A percentile compares a stretch with the other conserved stretches of the same genome.
Conservation (phyloP, 768 basidiomycete genomes). For the Kwoniella mangroviensis region DNA sequence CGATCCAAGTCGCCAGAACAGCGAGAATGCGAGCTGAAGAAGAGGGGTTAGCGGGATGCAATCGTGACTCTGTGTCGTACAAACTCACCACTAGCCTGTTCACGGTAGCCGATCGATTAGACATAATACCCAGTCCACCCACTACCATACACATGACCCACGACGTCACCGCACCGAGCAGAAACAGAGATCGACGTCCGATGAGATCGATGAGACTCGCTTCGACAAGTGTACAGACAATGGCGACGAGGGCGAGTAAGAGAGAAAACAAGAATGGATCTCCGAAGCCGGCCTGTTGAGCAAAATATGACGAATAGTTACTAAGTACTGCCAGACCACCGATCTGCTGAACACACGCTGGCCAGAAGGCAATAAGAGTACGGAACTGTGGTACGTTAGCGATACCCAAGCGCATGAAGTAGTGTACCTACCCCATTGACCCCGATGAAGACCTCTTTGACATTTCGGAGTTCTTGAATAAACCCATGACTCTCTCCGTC, state of each 20-base stretch:
- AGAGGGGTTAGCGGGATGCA: background rate
- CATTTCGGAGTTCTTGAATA: slow-evolving; percentile 26
- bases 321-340: slow-evolving; percentile 32
- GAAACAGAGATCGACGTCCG: slow-evolving; percentile 40
- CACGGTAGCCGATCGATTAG: slow-evolving; percentile 19
- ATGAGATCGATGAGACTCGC: slow-evolving; percentile 37
- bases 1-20: slow-evolving; percentile 39
- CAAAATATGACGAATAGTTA: slow-evolving; percentile 42
- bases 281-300: slow-evolving; percentile 34
- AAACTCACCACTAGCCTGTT: slow-evolving; percentile 32
- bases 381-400: slow-evolving; percentile 31
- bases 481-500: slow-evolving; percentile 31
- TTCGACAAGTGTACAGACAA: slow-evolving; percentile 36
- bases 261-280: slow-evolving; percentile 44
- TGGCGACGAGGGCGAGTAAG: slow-evolving; percentile 32
- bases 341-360: slow-evolving; percentile 40
- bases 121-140: slow-evolving; percentile 35
- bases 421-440: background rate
- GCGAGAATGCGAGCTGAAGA: slow-evolving; percentile 38
- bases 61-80: background rate
- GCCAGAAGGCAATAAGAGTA: slow-evolving; percentile 44
- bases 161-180: slow-evolving; percentile 24
- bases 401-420: background rate
- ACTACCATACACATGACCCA: slow-evolving; percentile 38
- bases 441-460: slow-evolving; percentile 42